phyloP scores from a whole-genome alignment of 768 basidiomycete species.

The Boletales sp. region DNA sequence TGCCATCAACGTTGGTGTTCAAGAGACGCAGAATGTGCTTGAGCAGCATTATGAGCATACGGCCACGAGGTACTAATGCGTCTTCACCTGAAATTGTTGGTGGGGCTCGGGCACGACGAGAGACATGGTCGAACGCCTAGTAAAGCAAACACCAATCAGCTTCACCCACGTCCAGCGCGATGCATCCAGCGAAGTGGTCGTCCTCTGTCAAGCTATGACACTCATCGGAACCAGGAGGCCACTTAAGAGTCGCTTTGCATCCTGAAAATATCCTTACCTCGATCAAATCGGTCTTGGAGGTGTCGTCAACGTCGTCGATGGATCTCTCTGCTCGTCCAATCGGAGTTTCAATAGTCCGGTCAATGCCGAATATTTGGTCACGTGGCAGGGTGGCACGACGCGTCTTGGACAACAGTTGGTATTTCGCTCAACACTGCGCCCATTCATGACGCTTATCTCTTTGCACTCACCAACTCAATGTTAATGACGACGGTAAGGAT shows the following conservation, averaged over 20 bases:
- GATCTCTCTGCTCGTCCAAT: neutral
- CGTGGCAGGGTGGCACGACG: conserved; percentile 25
- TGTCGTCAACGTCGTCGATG: conserved; percentile 16
- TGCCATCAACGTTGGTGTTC: conserved; percentile 99
- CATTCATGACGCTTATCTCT: conserved; percentile 11
- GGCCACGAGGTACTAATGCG: neutral
- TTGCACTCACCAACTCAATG: conserved; percentile 15
- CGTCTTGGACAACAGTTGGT: conserved; percentile 5
- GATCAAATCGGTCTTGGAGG: conserved; percentile 15
- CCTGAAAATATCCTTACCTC: conserved; percentile 24
- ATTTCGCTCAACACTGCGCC: conserved; percentile 2
- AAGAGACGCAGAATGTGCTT: conserved; percentile 99
- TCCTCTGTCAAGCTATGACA: neutral
- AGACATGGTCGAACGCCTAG: conserved; percentile 61
- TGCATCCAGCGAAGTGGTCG: conserved; percentile 20
- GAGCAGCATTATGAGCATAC: conserved; percentile 5
- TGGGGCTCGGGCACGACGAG: conserved; percentile 95
- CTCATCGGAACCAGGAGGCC: neutral
- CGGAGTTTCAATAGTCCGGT: conserved; percentile 25
- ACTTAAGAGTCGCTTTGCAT: neutral
- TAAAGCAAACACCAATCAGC: conserved; percentile 10
- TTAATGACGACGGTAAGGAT: conserved; percentile 26
- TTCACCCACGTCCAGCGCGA: neutral
- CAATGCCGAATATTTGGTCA: conserved; percentile 21
- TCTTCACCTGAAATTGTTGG: conserved; percentile 92